A percentile compares a stretch with the other conserved stretches of the same genome.
These are phyloP conservation scores for Alternaria tenuissima DNA, from an alignment of 2,329 filamentous ascomycete genomes.

Conservation along the genomic window DNA sequence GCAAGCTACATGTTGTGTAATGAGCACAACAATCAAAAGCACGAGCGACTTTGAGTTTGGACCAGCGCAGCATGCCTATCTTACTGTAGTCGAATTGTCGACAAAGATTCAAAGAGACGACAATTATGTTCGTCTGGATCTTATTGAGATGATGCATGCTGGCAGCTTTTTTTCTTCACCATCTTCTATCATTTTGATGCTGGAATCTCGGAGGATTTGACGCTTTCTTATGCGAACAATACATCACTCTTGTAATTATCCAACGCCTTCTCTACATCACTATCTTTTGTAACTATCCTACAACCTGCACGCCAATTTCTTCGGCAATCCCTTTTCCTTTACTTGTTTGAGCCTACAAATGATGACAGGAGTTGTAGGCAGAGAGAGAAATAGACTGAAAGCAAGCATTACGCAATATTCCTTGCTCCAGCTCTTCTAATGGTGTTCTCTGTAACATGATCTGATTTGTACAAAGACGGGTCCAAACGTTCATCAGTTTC, in stretches of 20 bases:
- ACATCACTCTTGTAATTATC: constrained; percentile 15
- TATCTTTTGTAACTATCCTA: background rate
- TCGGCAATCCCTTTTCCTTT: background rate
- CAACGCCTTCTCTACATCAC: constrained; percentile 6
- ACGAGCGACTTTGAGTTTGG: constrained; percentile 8
- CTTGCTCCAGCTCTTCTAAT: background rate
- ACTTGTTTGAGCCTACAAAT: background rate
- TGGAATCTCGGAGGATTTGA: constrained; percentile 6
- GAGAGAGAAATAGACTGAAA: constrained; percentile 2
- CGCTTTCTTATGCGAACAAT: constrained; percentile 11
- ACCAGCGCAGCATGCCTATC: constrained; percentile 5
- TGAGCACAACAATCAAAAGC: constrained; percentile 11
- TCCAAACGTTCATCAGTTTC: background rate
- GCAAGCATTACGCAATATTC: background rate
- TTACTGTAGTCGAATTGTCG: background rate
- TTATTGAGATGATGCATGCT: background rate
- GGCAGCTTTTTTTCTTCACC: constrained; percentile 2
- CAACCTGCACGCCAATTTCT: background rate
- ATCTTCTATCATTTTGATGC: background rate
- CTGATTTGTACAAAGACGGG: background rate
- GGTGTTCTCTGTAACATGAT: background rate
- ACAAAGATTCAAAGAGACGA: constrained; percentile 2
- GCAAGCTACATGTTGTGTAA: background rate
- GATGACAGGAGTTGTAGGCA: background rate
- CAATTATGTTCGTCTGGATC: background rate